These are phyloP conservation scores for Cicer bijugum DNA, from an alignment of 306 rosid genomes.

Conservation along the genomic window DNA sequence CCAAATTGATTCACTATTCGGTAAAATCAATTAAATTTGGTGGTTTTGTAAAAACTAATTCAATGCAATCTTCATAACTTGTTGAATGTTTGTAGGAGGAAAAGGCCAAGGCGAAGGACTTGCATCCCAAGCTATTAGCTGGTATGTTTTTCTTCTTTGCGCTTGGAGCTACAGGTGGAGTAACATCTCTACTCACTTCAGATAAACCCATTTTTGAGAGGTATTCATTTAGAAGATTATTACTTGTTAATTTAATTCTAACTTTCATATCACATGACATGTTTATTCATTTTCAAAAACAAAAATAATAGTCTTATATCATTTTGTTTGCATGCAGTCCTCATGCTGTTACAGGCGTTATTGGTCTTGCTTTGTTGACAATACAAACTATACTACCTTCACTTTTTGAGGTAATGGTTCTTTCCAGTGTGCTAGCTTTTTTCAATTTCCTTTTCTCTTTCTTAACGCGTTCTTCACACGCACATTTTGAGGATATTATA, in stretches of 20 bases:
- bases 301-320: neutral
- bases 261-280: neutral
- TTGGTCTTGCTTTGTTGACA: slow-evolving; percentile 83
- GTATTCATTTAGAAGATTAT: slow-evolving; percentile 40
- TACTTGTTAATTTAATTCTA: slow-evolving; percentile 9
- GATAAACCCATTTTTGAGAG: slow-evolving; percentile 88
- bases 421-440: neutral
- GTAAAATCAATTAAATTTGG: neutral
- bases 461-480: neutral
- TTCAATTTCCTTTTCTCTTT: neutral
- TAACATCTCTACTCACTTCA: slow-evolving; percentile 81
- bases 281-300: slow-evolving; percentile 3
- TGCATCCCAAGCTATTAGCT: slow-evolving; percentile 91
- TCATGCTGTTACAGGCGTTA: slow-evolving; percentile 83
- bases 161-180: slow-evolving; percentile 92
- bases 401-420: slow-evolving; percentile 69
- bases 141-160: slow-evolving; percentile 98
- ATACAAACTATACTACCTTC: slow-evolving; percentile 77
- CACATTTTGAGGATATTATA: neutral
- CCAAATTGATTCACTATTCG: neutral
- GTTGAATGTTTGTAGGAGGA: slow-evolving; percentile 61
- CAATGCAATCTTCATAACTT: neutral
- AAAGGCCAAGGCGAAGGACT: slow-evolving; percentile 88
- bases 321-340: slow-evolving; percentile 57
- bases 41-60: neutral